Percentiles rank a stretch among this genome's conserved stretches.
Evolutionary conservation across 148 eudicot species (phyloP).

Genomic region (Persicaria tinctoria): DNA sequence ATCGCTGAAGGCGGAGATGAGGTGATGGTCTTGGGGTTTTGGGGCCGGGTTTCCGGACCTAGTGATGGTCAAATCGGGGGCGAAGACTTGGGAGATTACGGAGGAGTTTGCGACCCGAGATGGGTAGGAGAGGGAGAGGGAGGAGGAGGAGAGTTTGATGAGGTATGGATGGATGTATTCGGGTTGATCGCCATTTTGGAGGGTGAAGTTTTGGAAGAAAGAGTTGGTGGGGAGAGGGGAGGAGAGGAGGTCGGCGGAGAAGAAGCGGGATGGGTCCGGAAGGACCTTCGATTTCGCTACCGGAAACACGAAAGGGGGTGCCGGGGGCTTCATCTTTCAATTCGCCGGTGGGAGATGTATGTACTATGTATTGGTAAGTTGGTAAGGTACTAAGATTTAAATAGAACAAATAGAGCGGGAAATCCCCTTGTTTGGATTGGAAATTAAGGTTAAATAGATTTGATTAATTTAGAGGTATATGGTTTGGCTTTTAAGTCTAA

Average conservation of each 20-base stretch:
- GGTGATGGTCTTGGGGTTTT: constrained; percentile 22
- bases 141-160: constrained; percentile 44
- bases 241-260: constrained; percentile 45
- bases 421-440: too few species aligned
- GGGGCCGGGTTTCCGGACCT: constrained; percentile 18
- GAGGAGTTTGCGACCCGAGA: constrained; percentile 37
- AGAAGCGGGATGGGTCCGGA: constrained; percentile 64
- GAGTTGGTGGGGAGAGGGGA: constrained; percentile 78
- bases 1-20: constrained; percentile 48
- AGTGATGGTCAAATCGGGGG: constrained; percentile 61
- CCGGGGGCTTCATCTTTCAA: not conserved
- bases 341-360: too few species aligned
- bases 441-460: too few species aligned
- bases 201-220: constrained; percentile 76
- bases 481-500: too few species aligned
- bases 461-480: too few species aligned
- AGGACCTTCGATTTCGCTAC: constrained; percentile 41
- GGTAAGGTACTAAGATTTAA: too few species aligned
- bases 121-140: constrained; percentile 71
- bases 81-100: constrained; percentile 53
- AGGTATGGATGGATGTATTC: constrained; percentile 83
- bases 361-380: too few species aligned
- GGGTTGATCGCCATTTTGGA: constrained; percentile 82
- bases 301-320: constrained; percentile 44
- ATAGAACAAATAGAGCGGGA: too few species aligned